These are phyloP conservation scores for Leishmania aethiopica DNA, from an alignment of 208 protist genomes.

Conservation along the genomic window DNA sequence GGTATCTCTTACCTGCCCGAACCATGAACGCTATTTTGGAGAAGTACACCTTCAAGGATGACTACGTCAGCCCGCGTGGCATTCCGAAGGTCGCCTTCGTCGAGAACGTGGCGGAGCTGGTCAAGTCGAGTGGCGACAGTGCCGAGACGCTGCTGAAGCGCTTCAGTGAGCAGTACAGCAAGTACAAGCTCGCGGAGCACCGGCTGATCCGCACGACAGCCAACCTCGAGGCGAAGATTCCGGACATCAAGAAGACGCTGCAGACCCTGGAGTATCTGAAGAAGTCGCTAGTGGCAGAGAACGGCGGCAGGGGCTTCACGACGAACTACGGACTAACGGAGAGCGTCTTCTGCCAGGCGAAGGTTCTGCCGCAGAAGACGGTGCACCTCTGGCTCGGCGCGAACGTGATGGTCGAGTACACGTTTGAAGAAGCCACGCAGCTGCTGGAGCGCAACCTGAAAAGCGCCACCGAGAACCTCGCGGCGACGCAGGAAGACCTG, in stretches of 20 bases:
- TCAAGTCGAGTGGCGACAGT: slow-evolving; percentile 79
- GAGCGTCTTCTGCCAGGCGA: slow-evolving; percentile 86
- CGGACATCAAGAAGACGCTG: slow-evolving; percentile 93
- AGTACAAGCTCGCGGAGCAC: slow-evolving; percentile 94
- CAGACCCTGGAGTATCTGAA: slow-evolving; percentile 88
- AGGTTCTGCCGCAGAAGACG: slow-evolving; percentile 79
- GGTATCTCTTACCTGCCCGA: not conserved
- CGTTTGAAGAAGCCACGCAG: slow-evolving; percentile 93
- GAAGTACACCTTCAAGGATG: slow-evolving; percentile 82
- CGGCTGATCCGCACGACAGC: slow-evolving; percentile 85
- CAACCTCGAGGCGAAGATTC: slow-evolving; percentile 89
- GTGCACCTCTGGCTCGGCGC: slow-evolving; percentile 95
- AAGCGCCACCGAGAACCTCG: slow-evolving; percentile 82
- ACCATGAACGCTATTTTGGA: slow-evolving; percentile 35
- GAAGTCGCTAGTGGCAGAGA: slow-evolving; percentile 45
- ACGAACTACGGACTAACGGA: slow-evolving; percentile 92
- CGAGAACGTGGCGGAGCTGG: slow-evolving; percentile 73
- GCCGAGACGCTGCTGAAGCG: slow-evolving; percentile 85
- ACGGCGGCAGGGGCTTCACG: slow-evolving; percentile 41
- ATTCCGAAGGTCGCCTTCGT: slow-evolving; percentile 90
- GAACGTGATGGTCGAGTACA: slow-evolving; percentile 98
- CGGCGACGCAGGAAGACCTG: slow-evolving; percentile 93
- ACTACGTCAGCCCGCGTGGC: slow-evolving; percentile 87
- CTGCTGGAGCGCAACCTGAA: slow-evolving; percentile 92
- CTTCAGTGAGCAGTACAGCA: slow-evolving; percentile 90